Conservation (phyloP, 495 filamentous ascomycete genomes). For the Penicillium soppii region DNA sequence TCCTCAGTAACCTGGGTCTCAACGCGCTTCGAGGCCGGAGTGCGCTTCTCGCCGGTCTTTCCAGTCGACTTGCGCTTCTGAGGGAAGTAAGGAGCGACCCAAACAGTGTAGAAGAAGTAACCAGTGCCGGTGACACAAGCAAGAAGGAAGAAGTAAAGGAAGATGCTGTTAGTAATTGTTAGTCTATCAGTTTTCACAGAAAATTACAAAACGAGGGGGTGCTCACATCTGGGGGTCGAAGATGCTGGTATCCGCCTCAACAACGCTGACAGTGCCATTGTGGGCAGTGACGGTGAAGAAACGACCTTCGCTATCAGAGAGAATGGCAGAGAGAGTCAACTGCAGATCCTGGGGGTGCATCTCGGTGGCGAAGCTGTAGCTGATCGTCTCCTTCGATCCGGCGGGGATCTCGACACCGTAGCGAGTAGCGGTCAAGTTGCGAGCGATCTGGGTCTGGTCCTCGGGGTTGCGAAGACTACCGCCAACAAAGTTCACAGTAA, state of each 20-base stretch:
- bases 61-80: constrained; percentile 68
- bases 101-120: constrained; percentile 98
- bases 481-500: constrained; percentile 74
- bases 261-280: constrained; percentile 84
- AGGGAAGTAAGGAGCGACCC: constrained; percentile 94
- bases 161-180: constrained; percentile 63
- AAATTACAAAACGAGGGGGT: neutral
- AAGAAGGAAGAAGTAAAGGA: constrained; percentile 92
- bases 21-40: constrained; percentile 62
- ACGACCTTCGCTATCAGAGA: constrained; percentile 61
- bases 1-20: constrained; percentile 61
- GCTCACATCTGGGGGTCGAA: constrained; percentile 95
- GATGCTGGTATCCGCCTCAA: constrained; percentile 88
- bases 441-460: constrained; percentile 59
- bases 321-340: constrained; percentile 73
- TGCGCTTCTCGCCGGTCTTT: constrained; percentile 61
- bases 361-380: constrained; percentile 84
- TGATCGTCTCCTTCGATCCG: constrained; percentile 70
- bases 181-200: constrained; percentile 14
- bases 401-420: constrained; percentile 77
- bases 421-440: constrained; percentile 77
- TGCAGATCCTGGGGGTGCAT: constrained; percentile 89
- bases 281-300: constrained; percentile 77
- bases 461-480: constrained; percentile 69
- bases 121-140: constrained; percentile 71